Evolutionary conservation across 164 flowering plant genomes (phyloP), one percentile per base, ranked within the genome.

Genomic region (Stephania japonica): DNA sequence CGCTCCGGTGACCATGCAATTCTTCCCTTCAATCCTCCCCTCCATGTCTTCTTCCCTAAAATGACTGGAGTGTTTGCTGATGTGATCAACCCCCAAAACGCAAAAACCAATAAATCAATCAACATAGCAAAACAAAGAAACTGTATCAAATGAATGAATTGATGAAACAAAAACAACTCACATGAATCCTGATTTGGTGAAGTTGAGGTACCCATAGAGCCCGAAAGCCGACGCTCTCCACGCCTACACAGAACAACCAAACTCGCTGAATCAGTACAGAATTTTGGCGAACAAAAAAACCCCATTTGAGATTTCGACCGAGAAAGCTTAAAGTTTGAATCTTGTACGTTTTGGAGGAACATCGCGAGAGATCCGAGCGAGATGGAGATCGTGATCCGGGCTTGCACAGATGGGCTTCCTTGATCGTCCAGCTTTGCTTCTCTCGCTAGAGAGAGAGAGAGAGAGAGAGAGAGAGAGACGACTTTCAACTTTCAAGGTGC

Each of bases 1-100:
- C 0, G 98, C 98, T 75, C 99, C 99, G 1, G 99, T 95, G 16
- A 95, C 91, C n/a, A 95, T 56, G 80, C 99, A 95, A 78, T 87
- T 93, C 83, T 90, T 92, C 68, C 97, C 97, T 42, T 91, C 87
- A 32, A 95, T 80, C 44, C 72, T 72, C 12, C 38, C 62, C 80
- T 88, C 78, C 93, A 87, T 86, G 24, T 95, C 98, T 80, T 92
- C 98, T 63, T 85, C 44, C 67, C 80, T 88, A 80, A 95, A 95
- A 0, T 85, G 87, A 70, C 90, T 89, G 0, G 99, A 80, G 73
- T 93, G 92, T 72, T 91, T 88, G 70, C 98, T 94, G 50, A 9
- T 32, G 38, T 4, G 3, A 32, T 32, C 3, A 32, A 32, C 38
- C 38, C 38, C 38, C 38, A 32, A 1, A 0, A 0, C 67, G n/a